Base-by-base conservation (phyloP, 2,329 filamentous ascomycete species). In the Diaporthe sp. region DNA sequence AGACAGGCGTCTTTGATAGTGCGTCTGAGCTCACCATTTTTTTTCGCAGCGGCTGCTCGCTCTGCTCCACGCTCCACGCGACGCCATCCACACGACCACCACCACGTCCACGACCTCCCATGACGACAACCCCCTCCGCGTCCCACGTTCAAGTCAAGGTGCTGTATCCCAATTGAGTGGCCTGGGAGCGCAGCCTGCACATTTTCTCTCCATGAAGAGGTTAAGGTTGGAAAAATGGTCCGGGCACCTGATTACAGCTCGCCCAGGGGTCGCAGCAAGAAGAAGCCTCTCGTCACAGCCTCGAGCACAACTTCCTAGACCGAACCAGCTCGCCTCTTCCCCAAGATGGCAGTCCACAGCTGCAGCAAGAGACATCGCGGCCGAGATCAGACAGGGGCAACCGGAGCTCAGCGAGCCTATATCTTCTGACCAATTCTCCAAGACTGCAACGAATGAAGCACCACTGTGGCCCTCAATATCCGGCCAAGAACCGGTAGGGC, bases 141-240 rank as follows among this genome's bases (percentile, higher is more conserved):
- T 59, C 63, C 39, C 72, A 27, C 35, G 68, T 74, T 50, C 50
- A 35, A 25, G 61, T 70, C 74, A 70, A 63, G 72, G 72, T 74
- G 72, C 74, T 70, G 74, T 65, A 53, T 69, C 74, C 70, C 74
- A 72, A 75, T 72, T 56, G 58, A 56, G 51, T 27, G 35, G 44
- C 47, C 55, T 74, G 71, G 55, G 72, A 63, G 55, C 68, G 44
- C 56, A 25, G 37, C 55, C 53, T 72, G 70, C 71, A 76, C 72
- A 59, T 72, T 66, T 61, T 63, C 61, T 77, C 73, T 78, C 80
- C 79, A 92, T 92, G 89, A 91, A 91, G 86, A 89, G 89, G 84
- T 85, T 92, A 88, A 86, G 88, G 79, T 81, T 91, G 80, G 87
- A 89, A 79, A 86, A 87, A 85, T 89, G 89, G 86, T 88, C 90